phyloP scores from a whole-genome alignment of 2,329 filamentous ascomycete genomes.

The Aureobasidium vineae region DNA sequence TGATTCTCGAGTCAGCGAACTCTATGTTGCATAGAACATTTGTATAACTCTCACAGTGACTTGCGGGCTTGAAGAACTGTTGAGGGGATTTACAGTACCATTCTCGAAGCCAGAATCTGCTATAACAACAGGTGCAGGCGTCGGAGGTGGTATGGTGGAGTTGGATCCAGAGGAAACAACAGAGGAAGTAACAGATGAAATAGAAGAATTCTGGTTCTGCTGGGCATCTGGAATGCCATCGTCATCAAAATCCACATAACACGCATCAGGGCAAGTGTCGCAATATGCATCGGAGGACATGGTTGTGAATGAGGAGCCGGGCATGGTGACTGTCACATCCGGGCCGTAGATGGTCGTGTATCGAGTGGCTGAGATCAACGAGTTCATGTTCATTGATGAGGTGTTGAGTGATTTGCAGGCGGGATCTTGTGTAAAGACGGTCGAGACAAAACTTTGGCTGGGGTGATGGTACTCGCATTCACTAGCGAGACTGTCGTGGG shows the following conservation, averaged over 20 bases:
- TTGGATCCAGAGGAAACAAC: not conserved
- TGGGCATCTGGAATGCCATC: not conserved
- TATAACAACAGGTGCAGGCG: not conserved
- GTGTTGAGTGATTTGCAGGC: not conserved
- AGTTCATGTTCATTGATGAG: not conserved
- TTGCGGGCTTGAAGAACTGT: not conserved
- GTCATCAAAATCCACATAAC: slow-evolving; percentile 17
- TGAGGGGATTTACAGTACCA: slow-evolving; percentile 4
- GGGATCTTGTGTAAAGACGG: not conserved
- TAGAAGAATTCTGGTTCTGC: not conserved
- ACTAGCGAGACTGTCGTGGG: not conserved
- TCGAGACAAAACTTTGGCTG: slow-evolving; percentile 5
- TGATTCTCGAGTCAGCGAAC: no score
- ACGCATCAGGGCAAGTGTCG: slow-evolving; percentile 4
- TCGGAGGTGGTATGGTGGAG: not conserved
- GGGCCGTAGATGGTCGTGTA: slow-evolving; percentile 15
- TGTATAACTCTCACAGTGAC: no score
- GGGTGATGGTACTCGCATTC: slow-evolving; percentile 5
- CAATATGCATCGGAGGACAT: not conserved
- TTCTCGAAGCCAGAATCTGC: slow-evolving; percentile 18
- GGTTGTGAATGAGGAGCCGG: not conserved
- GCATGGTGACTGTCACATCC: slow-evolving; percentile 11
- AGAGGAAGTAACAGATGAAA: not conserved
- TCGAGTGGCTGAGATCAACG: not conserved
- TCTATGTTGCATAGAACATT: no score